Evolutionary conservation across 1,284 basidiomycete genomes (phyloP).

Genomic region (Pseudozyma flocculosa): DNA sequence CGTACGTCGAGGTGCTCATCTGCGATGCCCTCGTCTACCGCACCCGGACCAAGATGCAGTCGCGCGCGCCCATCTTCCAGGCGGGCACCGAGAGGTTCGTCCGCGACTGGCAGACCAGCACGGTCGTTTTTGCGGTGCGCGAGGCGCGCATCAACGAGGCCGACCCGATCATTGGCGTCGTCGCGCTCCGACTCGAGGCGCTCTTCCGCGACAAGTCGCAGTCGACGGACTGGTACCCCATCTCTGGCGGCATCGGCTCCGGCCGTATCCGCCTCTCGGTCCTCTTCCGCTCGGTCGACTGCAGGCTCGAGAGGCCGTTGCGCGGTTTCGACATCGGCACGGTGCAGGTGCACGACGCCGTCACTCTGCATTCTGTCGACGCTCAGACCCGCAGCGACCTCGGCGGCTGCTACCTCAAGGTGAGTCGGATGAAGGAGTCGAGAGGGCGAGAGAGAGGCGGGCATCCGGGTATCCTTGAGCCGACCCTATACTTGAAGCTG

Average conservation of each 20-base stretch:
- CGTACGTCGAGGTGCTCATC: slow-evolving; percentile 58
- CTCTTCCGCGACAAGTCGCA: slow-evolving; percentile 12
- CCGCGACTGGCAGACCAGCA: slow-evolving; percentile 59
- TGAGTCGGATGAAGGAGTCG: neutral
- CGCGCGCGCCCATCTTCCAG: slow-evolving; percentile 60
- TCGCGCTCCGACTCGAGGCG: slow-evolving; percentile 11
- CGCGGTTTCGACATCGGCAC: slow-evolving; percentile 13
- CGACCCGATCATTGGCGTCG: slow-evolving; percentile 20
- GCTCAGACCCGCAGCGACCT: neutral
- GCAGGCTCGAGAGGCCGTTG: slow-evolving; percentile 1
- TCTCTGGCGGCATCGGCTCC: slow-evolving; percentile 16
- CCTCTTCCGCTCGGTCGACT: slow-evolving; percentile 15
- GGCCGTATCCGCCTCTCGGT: slow-evolving; percentile 16
- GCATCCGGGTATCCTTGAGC: too few species aligned
- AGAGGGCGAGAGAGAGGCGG: too few species aligned
- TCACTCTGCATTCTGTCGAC: neutral
- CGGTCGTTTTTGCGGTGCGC: slow-evolving; percentile 58
- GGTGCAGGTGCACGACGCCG: slow-evolving; percentile 1
- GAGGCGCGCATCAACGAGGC: slow-evolving; percentile 41
- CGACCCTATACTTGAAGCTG: too few species aligned
- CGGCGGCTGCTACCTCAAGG: neutral
- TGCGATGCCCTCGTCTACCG: slow-evolving; percentile 60
- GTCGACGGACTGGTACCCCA: slow-evolving; percentile 15
- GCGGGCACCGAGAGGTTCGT: slow-evolving; percentile 60
- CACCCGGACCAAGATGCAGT: slow-evolving; percentile 58